phyloP scores from a whole-genome alignment of 805 yeast genomes.

The Alloascoidea hylecoeti region DNA sequence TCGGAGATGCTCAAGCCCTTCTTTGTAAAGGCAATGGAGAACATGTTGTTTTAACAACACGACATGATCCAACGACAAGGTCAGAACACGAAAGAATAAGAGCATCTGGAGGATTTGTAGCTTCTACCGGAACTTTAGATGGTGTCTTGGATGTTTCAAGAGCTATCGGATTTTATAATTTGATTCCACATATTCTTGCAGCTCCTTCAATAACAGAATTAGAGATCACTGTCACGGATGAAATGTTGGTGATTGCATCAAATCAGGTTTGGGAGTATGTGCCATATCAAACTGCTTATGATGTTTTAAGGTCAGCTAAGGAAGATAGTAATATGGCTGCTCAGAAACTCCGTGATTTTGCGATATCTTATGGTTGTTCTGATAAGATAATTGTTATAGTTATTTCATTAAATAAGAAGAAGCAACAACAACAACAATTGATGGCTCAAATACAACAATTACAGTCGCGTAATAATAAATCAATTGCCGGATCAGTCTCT shows the following conservation, averaged over 20 bases:
- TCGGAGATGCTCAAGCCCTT: constrained; percentile 83
- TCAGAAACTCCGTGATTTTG: constrained; percentile 84
- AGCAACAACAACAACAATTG: constrained; percentile 4
- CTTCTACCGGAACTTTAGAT: constrained; percentile 73
- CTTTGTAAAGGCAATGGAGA: constrained; percentile 75
- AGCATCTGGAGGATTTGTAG: constrained; percentile 83
- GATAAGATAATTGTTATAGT: constrained; percentile 76
- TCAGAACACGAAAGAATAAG: constrained; percentile 77
- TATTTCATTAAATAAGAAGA: constrained; percentile 43
- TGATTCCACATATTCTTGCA: constrained; percentile 78
- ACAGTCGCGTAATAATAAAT: too few relatives aligned
- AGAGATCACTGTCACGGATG: constrained; percentile 56
- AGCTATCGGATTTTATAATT: constrained; percentile 81
- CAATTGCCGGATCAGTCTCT: background rate
- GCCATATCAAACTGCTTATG: constrained; percentile 78
- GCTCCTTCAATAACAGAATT: constrained; percentile 67
- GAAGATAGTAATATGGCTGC: constrained; percentile 87
- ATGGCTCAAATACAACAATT: too few relatives aligned
- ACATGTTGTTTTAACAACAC: constrained; percentile 51
- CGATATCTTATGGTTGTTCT: constrained; percentile 79
- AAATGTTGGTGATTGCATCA: constrained; percentile 73
- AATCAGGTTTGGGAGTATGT: constrained; percentile 76
- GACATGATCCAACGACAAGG: constrained; percentile 74
- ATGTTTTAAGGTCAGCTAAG: constrained; percentile 69
- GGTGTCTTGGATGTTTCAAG: constrained; percentile 75